Evolutionary conservation across 345 rosid genomes (phyloP).

Genomic region (Combretum micranthum): DNA sequence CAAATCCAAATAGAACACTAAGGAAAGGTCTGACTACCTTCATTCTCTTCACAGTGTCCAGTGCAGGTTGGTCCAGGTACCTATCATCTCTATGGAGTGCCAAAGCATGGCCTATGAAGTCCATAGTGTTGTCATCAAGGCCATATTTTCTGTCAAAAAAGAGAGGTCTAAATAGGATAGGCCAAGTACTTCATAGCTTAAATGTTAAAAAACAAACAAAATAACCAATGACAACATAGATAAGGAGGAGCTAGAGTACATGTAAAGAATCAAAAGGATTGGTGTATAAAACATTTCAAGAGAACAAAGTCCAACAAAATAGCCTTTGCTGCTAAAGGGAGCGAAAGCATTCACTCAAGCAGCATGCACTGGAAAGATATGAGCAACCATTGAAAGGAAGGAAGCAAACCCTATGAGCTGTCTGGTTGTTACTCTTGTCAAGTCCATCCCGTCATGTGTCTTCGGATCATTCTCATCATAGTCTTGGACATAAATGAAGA

Average conservation of each 20-base stretch:
- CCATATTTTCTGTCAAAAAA: constrained; percentile 65
- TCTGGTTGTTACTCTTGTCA: constrained; percentile 73
- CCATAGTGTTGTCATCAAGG: constrained; percentile 80
- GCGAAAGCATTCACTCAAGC: neutral
- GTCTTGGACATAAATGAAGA: constrained; percentile 82
- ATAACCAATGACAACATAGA: too few relatives aligned
- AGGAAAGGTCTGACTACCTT: constrained; percentile 37
- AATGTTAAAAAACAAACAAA: neutral
- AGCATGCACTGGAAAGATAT: neutral
- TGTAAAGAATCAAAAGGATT: too few relatives aligned
- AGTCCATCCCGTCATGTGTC: constrained; percentile 95
- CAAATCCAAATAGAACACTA: neutral
- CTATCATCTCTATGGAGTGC: constrained; percentile 88
- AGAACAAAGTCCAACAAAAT: too few relatives aligned
- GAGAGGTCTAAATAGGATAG: constrained; percentile 2
- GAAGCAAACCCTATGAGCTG: constrained; percentile 75
- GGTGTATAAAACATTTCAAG: too few relatives aligned
- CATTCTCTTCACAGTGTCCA: constrained; percentile 92
- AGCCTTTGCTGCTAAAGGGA: too few relatives aligned
- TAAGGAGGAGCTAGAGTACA: too few relatives aligned
- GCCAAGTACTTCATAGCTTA: neutral
- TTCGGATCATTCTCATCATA: constrained; percentile 74
- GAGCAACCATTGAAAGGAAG: constrained; percentile 5
- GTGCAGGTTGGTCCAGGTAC: constrained; percentile 80
- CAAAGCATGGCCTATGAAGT: constrained; percentile 94